phyloP scores from a whole-genome alignment of 129 eudicot species.

The Escallonia rubra region DNA sequence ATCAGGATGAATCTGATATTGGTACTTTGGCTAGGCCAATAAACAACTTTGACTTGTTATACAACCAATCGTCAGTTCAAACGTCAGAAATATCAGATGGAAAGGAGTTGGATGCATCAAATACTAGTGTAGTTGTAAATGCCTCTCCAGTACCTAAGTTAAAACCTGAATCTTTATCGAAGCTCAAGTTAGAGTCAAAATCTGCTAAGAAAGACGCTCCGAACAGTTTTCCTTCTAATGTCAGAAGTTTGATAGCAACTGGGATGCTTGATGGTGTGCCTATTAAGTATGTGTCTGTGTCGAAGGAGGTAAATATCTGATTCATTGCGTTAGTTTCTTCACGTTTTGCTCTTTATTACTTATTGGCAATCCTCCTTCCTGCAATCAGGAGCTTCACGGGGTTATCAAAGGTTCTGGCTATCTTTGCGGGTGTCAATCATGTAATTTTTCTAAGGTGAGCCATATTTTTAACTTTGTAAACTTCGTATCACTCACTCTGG shows the following conservation, averaged over 20 bases:
- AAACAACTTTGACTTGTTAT: conserved; percentile 41
- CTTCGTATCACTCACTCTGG: neutral
- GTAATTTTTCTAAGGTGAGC: conserved; percentile 66
- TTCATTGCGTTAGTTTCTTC: neutral
- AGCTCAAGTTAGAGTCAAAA: conserved; percentile 54
- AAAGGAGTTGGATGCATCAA: conserved; percentile 47
- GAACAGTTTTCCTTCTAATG: conserved; percentile 86
- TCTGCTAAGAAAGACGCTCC: conserved; percentile 68
- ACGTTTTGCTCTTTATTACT: neutral
- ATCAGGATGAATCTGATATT: conserved; percentile 50
- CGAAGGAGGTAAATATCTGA: conserved; percentile 53
- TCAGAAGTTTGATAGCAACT: conserved; percentile 77
- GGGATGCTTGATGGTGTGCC: conserved; percentile 91
- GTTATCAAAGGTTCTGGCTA: conserved; percentile 84
- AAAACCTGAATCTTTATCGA: conserved; percentile 21
- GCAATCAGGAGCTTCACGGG: conserved; percentile 63
- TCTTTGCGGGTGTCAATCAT: conserved; percentile 74
- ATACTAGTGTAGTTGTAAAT: conserved; percentile 24
- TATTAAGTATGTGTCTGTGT: conserved; percentile 58
- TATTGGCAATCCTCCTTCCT: neutral
- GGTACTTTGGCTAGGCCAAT: conserved; percentile 42
- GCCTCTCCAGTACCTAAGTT: conserved; percentile 33
- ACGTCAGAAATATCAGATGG: conserved; percentile 26
- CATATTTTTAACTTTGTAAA: neutral
- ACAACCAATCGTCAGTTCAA: conserved; percentile 47